A percentile compares a stretch with the other conserved stretches of the same genome.
These are phyloP conservation scores for Candida maesae DNA, from an alignment of 805 yeast species.

Conservation along the genomic window DNA sequence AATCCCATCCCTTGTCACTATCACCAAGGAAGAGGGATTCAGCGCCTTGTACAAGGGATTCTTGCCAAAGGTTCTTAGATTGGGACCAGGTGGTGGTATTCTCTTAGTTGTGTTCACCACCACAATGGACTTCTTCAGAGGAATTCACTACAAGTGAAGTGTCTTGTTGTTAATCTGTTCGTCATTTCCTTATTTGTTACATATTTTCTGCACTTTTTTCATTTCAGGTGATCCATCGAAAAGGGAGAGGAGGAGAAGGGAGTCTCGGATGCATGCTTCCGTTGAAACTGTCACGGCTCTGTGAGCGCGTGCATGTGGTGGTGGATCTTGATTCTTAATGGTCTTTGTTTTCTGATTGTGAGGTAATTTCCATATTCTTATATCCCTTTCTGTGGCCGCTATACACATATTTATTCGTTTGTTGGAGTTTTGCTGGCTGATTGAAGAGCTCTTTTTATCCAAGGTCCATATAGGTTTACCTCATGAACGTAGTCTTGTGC, in stretches of 20 bases:
- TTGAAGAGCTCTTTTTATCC: slow-evolving; percentile 6
- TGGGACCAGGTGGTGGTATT: slow-evolving; percentile 99
- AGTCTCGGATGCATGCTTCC: no score
- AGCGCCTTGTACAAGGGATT: slow-evolving; percentile 92
- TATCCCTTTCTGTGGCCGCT: background rate
- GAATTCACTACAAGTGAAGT: slow-evolving; percentile 26
- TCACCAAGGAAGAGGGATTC: slow-evolving; percentile 89
- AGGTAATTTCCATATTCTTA: no score
- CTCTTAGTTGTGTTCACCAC: slow-evolving; percentile 93
- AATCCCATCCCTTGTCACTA: slow-evolving; percentile 67
- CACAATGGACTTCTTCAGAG: slow-evolving; percentile 89
- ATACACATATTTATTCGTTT: background rate
- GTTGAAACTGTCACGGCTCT: no score
- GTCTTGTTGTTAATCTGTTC: no score
- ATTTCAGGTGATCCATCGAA: no score
- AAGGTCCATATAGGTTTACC: slow-evolving; percentile 1
- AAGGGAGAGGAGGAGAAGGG: no score
- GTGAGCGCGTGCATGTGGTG: background rate
- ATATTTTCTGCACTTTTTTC: background rate
- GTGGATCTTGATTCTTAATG: no score
- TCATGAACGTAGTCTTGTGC: background rate
- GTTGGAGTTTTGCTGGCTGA: slow-evolving; percentile 5
- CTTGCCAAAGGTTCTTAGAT: slow-evolving; percentile 92
- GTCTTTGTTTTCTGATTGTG: no score
- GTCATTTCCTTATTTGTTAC: no score